Percentiles rank a stretch among this genome's conserved stretches.
phyloP scores from a whole-genome alignment of 2,329 filamentous ascomycete genomes.

The Grosmannia huntii region DNA sequence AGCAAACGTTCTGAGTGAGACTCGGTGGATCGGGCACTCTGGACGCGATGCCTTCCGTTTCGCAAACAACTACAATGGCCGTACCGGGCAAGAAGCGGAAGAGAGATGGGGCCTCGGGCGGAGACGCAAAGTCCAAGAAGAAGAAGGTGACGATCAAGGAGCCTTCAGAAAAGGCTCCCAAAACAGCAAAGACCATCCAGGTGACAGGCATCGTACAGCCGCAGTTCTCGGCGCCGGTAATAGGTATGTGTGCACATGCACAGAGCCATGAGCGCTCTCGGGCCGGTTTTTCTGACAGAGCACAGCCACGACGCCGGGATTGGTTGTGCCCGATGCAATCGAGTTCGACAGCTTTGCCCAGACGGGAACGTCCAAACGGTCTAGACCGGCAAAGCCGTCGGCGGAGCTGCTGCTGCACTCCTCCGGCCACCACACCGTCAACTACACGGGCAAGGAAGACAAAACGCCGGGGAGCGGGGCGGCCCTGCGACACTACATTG shows the following conservation, averaged over 20 bases:
- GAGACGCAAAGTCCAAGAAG: conserved; percentile 30
- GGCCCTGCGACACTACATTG: conserved; percentile 50
- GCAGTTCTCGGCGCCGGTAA: conserved; percentile 33
- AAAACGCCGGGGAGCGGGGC: conserved; percentile 25
- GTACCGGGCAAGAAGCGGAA: conserved; percentile 37
- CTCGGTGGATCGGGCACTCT: neutral
- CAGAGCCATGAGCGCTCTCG: neutral
- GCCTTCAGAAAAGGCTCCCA: conserved; percentile 16
- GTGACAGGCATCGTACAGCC: conserved; percentile 33
- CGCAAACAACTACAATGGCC: conserved; percentile 5
- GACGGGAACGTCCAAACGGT: conserved; percentile 21
- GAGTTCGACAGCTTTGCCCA: conserved; percentile 37
- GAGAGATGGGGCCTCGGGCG: conserved; percentile 27
- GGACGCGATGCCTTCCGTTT: neutral
- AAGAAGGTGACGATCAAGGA: conserved; percentile 36
- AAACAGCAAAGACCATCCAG: conserved; percentile 21
- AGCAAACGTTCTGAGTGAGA: neutral
- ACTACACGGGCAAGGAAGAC: conserved; percentile 47
- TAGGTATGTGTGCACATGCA: conserved; percentile 15
- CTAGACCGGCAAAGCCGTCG: conserved; percentile 17
- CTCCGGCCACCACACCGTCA: conserved; percentile 39
- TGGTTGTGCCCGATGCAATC: conserved; percentile 22
- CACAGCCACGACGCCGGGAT: conserved; percentile 28
- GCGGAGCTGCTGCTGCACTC: conserved; percentile 46
- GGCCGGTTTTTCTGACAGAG: conserved; percentile 1